Evolutionary conservation across 805 yeast genomes (phyloP).

Genomic region (Maudiozyma bulderi): DNA sequence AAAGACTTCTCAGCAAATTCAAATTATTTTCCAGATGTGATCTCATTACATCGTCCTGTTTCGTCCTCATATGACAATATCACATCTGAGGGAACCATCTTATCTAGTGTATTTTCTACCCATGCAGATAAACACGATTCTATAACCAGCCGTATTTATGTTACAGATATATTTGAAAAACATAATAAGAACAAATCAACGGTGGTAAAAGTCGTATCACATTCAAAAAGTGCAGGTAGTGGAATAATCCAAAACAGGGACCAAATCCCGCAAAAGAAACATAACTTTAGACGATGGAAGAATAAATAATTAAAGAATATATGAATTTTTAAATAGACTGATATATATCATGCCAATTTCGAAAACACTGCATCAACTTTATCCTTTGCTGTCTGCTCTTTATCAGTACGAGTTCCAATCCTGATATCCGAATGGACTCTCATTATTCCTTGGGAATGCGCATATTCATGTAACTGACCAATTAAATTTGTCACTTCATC

Average conservation of each 20-base stretch:
- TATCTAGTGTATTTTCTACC: background rate
- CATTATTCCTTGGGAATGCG: constrained; percentile 63
- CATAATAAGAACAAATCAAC: background rate
- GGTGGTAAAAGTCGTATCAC: background rate
- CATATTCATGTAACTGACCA: constrained; percentile 64
- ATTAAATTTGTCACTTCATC: constrained; percentile 70
- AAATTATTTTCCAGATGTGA: background rate
- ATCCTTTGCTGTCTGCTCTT: constrained; percentile 60
- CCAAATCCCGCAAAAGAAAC: background rate
- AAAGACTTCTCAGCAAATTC: background rate
- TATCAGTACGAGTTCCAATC: constrained; percentile 77
- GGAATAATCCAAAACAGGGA: background rate
- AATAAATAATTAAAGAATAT: background rate
- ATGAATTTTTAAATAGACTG: background rate
- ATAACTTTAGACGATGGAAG: background rate
- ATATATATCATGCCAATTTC: constrained; percentile 24
- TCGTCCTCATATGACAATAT: background rate
- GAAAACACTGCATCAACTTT: constrained; percentile 56
- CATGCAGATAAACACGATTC: background rate
- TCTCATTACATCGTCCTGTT: background rate
- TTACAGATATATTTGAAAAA: background rate
- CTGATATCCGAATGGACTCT: constrained; percentile 81
- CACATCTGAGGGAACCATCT: background rate
- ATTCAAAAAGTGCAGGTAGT: background rate
- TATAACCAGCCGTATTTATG: background rate